These are phyloP conservation scores for Dendrostoma leiphaemia DNA, from an alignment of 2,329 filamentous ascomycete genomes.

Conservation along the genomic window DNA sequence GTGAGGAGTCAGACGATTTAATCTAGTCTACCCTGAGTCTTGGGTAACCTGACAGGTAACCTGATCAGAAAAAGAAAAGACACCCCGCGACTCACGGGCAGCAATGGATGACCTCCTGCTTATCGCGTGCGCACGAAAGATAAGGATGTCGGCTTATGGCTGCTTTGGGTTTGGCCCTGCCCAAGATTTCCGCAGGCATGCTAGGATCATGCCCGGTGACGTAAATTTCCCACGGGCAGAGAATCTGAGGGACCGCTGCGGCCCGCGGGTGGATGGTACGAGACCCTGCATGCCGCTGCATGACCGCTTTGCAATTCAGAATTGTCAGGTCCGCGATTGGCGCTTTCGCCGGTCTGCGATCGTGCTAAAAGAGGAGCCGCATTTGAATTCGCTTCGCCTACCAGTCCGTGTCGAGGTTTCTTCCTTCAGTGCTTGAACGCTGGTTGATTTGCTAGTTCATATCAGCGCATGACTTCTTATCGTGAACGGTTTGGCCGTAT, in stretches of 20 bases:
- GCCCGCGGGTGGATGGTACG: too few species aligned
- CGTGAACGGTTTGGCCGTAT: too few species aligned
- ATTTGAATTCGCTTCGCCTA: background rate
- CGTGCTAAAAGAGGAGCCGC: background rate
- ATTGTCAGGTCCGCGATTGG: background rate
- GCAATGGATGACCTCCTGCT: background rate
- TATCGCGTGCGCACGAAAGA: conserved; percentile 12
- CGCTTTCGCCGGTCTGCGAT: background rate
- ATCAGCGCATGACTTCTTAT: too few species aligned
- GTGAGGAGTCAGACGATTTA: background rate
- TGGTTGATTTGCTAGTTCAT: background rate
- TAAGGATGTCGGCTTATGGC: conserved; percentile 2
- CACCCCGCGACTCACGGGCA: conserved; percentile 2
- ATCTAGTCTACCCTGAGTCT: too few species aligned
- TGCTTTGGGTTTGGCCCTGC: background rate
- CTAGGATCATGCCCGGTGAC: background rate
- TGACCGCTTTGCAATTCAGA: background rate
- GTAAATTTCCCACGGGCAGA: too few species aligned
- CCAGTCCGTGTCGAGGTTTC: too few species aligned
- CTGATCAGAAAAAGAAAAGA: too few species aligned
- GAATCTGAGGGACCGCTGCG: too few species aligned
- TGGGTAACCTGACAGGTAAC: too few species aligned
- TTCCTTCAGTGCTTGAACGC: too few species aligned
- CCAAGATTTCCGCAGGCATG: background rate
- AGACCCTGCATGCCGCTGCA: too few species aligned